Evolutionary conservation across 1,284 basidiomycete species (phyloP).

Genomic region (Grifola frondosa): DNA sequence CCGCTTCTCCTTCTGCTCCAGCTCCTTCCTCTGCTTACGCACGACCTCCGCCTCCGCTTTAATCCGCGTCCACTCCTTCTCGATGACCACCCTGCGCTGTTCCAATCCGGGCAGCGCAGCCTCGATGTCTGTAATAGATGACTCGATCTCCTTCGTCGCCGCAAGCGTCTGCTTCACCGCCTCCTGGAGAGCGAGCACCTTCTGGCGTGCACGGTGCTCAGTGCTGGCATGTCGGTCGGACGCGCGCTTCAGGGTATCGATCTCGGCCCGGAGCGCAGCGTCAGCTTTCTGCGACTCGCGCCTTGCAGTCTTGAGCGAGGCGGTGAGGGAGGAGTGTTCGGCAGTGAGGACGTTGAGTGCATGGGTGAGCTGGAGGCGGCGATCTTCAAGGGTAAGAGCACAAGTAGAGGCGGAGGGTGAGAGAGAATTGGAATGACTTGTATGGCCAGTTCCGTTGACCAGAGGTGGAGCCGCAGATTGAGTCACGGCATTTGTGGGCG

Average conservation of each 20-base stretch:
- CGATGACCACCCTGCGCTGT: slow-evolving; percentile 42
- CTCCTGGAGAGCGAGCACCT: slow-evolving; percentile 74
- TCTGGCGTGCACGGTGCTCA: slow-evolving; percentile 70
- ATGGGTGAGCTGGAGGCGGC: slow-evolving; percentile 57
- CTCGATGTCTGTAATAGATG: slow-evolving; percentile 50
- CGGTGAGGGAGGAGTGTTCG: slow-evolving; percentile 60
- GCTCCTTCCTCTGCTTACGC: slow-evolving; percentile 32
- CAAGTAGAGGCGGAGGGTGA: slow-evolving; percentile 15
- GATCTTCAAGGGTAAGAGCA: slow-evolving; percentile 53
- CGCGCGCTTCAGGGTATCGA: slow-evolving; percentile 69
- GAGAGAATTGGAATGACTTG: slow-evolving; percentile 2
- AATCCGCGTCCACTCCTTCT: slow-evolving; percentile 45
- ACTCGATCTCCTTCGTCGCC: slow-evolving; percentile 56
- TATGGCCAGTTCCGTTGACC: slow-evolving; percentile 8
- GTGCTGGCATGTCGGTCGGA: slow-evolving; percentile 66
- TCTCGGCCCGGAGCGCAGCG: slow-evolving; percentile 69
- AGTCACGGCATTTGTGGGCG: slow-evolving; percentile 10
- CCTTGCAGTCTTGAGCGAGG: slow-evolving; percentile 64
- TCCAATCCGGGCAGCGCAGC: slow-evolving; percentile 48
- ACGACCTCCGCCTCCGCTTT: slow-evolving; percentile 35
- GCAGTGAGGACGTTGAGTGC: slow-evolving; percentile 52
- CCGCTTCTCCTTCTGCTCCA: slow-evolving; percentile 41
- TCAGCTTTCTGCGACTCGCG: slow-evolving; percentile 76
- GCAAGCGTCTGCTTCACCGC: slow-evolving; percentile 68
- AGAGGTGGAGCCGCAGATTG: slow-evolving; percentile 10